These are phyloP conservation scores for Xeromyces bisporus DNA, from an alignment of 495 filamentous ascomycete species.

Conservation along the genomic window DNA sequence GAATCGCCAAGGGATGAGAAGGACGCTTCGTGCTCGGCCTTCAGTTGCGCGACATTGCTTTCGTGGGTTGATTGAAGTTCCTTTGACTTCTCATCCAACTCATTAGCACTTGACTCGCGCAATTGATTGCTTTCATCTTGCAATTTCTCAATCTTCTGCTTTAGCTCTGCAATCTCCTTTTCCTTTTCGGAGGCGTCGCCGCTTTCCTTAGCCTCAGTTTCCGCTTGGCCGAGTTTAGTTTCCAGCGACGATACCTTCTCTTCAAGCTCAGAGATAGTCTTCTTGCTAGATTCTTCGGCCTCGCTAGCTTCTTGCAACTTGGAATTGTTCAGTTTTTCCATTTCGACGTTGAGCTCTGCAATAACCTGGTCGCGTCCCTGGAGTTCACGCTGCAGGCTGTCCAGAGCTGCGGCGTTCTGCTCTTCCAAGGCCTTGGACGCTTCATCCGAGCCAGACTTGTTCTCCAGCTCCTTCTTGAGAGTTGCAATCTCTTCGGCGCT, in stretches of 20 bases:
- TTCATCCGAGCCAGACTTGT: slow-evolving; percentile 16
- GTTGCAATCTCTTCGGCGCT: slow-evolving; percentile 23
- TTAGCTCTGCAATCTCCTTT: slow-evolving; percentile 21
- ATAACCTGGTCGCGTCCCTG: slow-evolving; percentile 28
- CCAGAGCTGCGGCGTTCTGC: slow-evolving; percentile 24
- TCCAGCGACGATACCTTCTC: slow-evolving; percentile 24
- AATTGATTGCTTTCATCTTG: slow-evolving; percentile 21
- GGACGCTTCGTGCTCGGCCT: slow-evolving; percentile 12
- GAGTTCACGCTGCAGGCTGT: slow-evolving; percentile 21
- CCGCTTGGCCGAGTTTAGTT: slow-evolving; percentile 20
- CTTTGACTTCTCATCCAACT: slow-evolving; percentile 19
- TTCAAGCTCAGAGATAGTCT: slow-evolving; percentile 15
- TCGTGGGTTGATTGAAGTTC: slow-evolving; percentile 24
- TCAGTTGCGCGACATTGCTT: slow-evolving; percentile 3
- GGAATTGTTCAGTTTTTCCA: slow-evolving; percentile 20
- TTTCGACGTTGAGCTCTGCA: slow-evolving; percentile 26
- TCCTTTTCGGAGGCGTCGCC: slow-evolving; percentile 21
- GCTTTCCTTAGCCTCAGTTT: slow-evolving; percentile 13
- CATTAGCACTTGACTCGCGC: slow-evolving; percentile 14
- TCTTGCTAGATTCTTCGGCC: slow-evolving; percentile 25
- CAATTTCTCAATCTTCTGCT: slow-evolving; percentile 17
- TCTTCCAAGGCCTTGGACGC: slow-evolving; percentile 14
- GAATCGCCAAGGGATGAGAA: slow-evolving; percentile 14
- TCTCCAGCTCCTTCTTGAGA: slow-evolving; percentile 22
- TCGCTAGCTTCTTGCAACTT: slow-evolving; percentile 26